Percentiles rank a stretch among this genome's conserved stretches.
Conservation (phyloP, 305 asterid species). For the Fraxinus velutina region DNA sequence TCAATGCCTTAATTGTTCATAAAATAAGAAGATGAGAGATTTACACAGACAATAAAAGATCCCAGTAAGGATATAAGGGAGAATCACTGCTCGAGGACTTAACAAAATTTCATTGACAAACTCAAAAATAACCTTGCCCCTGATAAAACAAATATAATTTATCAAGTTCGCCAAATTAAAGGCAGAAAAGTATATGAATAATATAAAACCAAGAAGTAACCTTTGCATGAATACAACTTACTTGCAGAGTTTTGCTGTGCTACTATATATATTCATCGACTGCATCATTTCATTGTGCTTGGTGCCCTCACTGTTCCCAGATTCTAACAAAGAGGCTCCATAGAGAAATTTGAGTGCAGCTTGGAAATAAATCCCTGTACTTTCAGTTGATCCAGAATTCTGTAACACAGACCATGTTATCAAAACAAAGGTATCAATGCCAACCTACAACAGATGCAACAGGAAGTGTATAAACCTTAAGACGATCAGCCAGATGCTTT, state of each 20-base stretch:
- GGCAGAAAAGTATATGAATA: constrained; percentile 10
- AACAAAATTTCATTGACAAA: neutral
- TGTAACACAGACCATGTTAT: constrained; percentile 29
- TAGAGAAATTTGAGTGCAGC: constrained; percentile 93
- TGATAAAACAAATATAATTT: neutral
- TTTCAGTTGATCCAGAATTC: constrained; percentile 76
- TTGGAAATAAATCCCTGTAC: constrained; percentile 75
- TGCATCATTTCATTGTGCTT: constrained; percentile 66
- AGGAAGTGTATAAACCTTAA: constrained; percentile 44
- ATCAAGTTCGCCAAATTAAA: neutral
- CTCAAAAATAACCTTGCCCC: neutral
- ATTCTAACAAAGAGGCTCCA: constrained; percentile 88
- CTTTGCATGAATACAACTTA: constrained; percentile 40
- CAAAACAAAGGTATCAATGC: too few relatives aligned
- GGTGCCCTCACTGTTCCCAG: constrained; percentile 57
- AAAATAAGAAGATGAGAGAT: too few relatives aligned
- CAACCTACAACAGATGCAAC: constrained; percentile 15
- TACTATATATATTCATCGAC: constrained; percentile 70
- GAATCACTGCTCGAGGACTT: neutral
- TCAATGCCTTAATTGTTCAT: too few relatives aligned
- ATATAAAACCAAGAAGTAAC: constrained; percentile 4
- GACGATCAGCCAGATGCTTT: constrained; percentile 91
- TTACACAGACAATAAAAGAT: too few relatives aligned
- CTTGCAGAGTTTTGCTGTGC: constrained; percentile 98
- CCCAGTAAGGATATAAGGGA: too few relatives aligned